Evolutionary conservation across 75 land plant genomes (phyloP), one percentile per base, ranked within the genome.

Genomic region (Pinus tabuliformis): DNA sequence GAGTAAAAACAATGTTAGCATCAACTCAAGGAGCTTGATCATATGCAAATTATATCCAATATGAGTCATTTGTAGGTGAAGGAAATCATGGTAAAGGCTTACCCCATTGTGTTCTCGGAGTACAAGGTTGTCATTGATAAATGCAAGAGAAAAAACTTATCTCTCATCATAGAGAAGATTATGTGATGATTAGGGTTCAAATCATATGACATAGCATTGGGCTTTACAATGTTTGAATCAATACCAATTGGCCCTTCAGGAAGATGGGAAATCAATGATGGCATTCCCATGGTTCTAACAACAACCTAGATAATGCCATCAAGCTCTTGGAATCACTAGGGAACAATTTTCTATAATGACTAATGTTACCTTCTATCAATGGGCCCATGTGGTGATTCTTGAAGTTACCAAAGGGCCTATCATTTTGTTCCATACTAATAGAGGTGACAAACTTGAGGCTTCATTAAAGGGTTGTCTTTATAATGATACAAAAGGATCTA

Each of bases 341-440:
- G 82, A 88, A 63, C 86, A 95, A 78, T 89, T 90, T 76, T 91
- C 93, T 18, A 84, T 83, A 36, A 49, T 95, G 36, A 84, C 88
- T 7, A 86, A 93, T 76, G 96, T 88, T 17, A 93, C 93, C 58
- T 84, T 95, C 65, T 88, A 88, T 62, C 91, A 93, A 92, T 79
- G 93, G 75, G 95, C 92, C 60, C 92, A 95, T 24, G 92, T 92
- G 49, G 96, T 95, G 24, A 93, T 92, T 60, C 92, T 91, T 62
- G 98, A 95, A 76, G 87, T 95, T 24, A 95, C 92, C 22, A 93
- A 93, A 42, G 98, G 98, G 39, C 96, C 98, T 16, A 89, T 89
- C 5, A 73, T 95, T 60, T 85, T 93, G 18, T 95, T 92, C 78
- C 93, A 94, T 70, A 91, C 98, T 20, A 92, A 95, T 0, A 88